phyloP scores from a whole-genome alignment of 371 early-diverging fungal species.

The Chytridium lagenaria region DNA sequence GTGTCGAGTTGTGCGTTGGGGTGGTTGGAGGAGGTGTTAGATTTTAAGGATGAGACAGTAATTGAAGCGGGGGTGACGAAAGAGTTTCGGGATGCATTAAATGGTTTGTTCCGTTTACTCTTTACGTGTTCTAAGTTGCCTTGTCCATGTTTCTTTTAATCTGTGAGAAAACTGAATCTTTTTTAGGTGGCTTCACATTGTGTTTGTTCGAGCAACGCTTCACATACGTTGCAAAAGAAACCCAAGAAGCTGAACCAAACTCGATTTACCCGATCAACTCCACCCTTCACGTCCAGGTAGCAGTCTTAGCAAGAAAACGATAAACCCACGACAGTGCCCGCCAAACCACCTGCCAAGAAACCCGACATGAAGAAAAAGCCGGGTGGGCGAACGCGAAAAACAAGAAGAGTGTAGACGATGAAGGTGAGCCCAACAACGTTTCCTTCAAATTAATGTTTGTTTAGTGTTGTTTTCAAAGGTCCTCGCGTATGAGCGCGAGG shows the following conservation, averaged over 20 bases:
- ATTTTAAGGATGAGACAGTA: neutral
- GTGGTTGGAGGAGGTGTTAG: slow-evolving; percentile 30
- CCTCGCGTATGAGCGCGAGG: neutral
- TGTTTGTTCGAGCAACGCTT: slow-evolving; percentile 18
- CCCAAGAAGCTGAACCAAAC: no score
- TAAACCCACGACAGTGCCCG: neutral
- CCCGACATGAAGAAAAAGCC: slow-evolving; percentile 13
- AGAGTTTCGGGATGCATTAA: slow-evolving; percentile 22
- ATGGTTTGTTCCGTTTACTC: slow-evolving; percentile 9
- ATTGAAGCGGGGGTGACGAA: slow-evolving; percentile 18
- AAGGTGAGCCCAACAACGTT: slow-evolving; percentile 14
- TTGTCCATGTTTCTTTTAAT: neutral
- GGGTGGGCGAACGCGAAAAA: slow-evolving; percentile 21
- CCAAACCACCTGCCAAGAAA: slow-evolving; percentile 22
- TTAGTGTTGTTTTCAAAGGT: slow-evolving; percentile 22
- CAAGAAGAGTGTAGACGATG: slow-evolving; percentile 31
- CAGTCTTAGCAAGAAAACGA: slow-evolving; percentile 3
- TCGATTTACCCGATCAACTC: neutral
- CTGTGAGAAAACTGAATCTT: neutral
- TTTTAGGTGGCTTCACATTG: slow-evolving; percentile 3
- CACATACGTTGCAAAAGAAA: slow-evolving; percentile 11
- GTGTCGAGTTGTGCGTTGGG: slow-evolving; percentile 7
- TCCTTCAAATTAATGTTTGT: neutral
- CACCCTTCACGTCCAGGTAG: neutral
- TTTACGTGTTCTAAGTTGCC: neutral